Evolutionary conservation across 495 filamentous ascomycete species (phyloP).

Genomic region (Pyronema omphalodes): DNA sequence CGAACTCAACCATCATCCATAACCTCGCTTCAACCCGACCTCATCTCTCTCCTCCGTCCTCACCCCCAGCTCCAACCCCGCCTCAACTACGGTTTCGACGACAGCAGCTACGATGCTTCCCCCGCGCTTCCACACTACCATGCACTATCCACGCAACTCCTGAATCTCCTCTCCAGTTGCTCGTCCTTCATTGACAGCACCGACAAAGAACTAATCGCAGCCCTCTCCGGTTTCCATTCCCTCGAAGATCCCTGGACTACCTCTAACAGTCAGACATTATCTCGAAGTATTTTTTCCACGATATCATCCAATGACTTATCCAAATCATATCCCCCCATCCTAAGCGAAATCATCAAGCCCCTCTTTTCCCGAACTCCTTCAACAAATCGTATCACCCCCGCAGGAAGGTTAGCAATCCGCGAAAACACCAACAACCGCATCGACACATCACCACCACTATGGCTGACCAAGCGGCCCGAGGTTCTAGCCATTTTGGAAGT

Average conservation of each 20-base stretch:
- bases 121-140: slow-evolving; percentile 5
- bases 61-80: slow-evolving; percentile 6
- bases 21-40: neutral
- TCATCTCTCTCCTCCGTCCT: slow-evolving; percentile 5
- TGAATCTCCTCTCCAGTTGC: neutral
- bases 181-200: neutral
- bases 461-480: slow-evolving; percentile 6
- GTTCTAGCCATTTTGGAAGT: slow-evolving; percentile 10
- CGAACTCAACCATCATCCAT: neutral
- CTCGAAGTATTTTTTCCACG: neutral
- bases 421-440: slow-evolving; percentile 9
- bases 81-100: slow-evolving; percentile 7
- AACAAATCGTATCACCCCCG: slow-evolving; percentile 7
- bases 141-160: neutral
- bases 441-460: slow-evolving; percentile 7
- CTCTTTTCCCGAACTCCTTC: slow-evolving; percentile 12
- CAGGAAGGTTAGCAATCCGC: slow-evolving; percentile 8
- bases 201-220: neutral
- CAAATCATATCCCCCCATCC: neutral
- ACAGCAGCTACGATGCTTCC: neutral
- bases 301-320: no score
- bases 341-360: slow-evolving; percentile 7
- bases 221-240: slow-evolving; percentile 6
- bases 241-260: slow-evolving; percentile 14
- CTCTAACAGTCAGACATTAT: neutral